Conservation (phyloP, 2,329 filamentous ascomycete species). For the Blastomyces parvus region DNA sequence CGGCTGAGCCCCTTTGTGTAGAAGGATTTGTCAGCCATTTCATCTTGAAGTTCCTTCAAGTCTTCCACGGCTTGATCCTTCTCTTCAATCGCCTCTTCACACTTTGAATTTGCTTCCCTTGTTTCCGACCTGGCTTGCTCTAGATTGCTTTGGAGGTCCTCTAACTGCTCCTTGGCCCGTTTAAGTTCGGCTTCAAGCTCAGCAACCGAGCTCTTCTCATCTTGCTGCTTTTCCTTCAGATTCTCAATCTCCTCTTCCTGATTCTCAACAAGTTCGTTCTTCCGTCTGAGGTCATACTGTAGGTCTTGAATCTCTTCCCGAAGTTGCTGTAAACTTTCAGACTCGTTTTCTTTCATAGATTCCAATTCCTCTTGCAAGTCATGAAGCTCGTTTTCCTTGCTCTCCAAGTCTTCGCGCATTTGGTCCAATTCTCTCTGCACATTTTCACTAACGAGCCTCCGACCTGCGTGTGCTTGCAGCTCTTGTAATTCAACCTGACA, state of each 20-base stretch:
- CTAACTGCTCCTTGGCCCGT: conserved; percentile 35
- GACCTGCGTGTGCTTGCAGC: conserved; percentile 70
- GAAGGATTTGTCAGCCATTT: conserved; percentile 70
- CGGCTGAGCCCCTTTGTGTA: conserved; percentile 64
- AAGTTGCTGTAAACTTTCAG: conserved; percentile 54
- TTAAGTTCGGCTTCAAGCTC: conserved; percentile 44
- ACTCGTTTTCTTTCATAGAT: conserved; percentile 45
- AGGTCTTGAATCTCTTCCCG: conserved; percentile 66
- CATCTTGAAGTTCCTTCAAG: conserved; percentile 57
- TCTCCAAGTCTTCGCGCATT: conserved; percentile 42
- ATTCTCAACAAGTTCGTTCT: conserved; percentile 62
- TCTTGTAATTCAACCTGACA: conserved; percentile 75
- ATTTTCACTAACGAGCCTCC: conserved; percentile 61
- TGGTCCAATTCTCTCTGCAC: conserved; percentile 52
- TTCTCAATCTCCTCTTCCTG: conserved; percentile 66
- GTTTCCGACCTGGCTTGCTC: conserved; percentile 30
- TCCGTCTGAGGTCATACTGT: conserved; percentile 65
- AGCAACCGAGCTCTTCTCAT: conserved; percentile 34
- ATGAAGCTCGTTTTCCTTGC: conserved; percentile 36
- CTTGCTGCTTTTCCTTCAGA: conserved; percentile 43
- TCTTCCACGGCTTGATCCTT: conserved; percentile 45
- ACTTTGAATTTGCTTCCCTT: conserved; percentile 37
- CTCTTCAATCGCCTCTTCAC: conserved; percentile 43
- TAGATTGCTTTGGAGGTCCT: conserved; percentile 37
- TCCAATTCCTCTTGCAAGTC: conserved; percentile 46